Base-by-base conservation (phyloP, 495 filamentous ascomycete genomes). In the Jackrogersella multiformis region DNA sequence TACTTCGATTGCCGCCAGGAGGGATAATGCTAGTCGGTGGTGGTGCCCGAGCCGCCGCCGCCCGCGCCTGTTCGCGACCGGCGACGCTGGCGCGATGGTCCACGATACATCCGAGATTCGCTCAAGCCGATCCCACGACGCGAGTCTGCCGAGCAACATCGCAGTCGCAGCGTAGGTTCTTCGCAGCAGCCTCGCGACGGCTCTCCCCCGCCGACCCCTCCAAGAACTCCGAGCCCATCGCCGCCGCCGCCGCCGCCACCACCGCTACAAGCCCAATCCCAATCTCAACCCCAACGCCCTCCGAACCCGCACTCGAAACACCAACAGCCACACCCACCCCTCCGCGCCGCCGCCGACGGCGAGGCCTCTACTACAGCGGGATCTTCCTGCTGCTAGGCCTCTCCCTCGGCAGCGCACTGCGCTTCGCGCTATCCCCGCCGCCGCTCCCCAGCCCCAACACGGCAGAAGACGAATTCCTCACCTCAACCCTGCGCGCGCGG, bases 371-470 rank as follows among this genome's bases (percentile, higher is more conserved):
- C 74, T 69, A 70, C 45, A 66, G 57, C 34, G 48, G 68, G 28
- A n/a, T 72, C 28, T 82, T 78, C 72, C 68, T 82, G 44, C 21
- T 77, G 58, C 5, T 81, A 24, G 82, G 83, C 68, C 10, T 65
- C 32, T 42, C 67, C 38, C 56, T 61, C 55, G 79, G 79, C 62
- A 62, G 73, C 56, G 48, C 70, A 42, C 39, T 77, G 13, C 73
- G 70, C 30, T 39, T 78, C 2, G 55, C 80, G 44, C 49, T 84
- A 56, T 49, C 67, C 18, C 83, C 82, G 0, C 78, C 77, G 0
- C 28, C 69, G 0, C 77, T 74, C 0, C 78, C 73, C 0, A 20
- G 15, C 0, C 74, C 74, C 0, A 78, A 72, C 12, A 73, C 74
- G 5, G 64, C 72, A 44, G 66, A 73, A 35, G 82, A 85, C 69